Percentiles rank a stretch among this genome's conserved stretches.
Evolutionary conservation across 345 rosid genomes (phyloP).

Genomic region (Eucalyptus virginea): DNA sequence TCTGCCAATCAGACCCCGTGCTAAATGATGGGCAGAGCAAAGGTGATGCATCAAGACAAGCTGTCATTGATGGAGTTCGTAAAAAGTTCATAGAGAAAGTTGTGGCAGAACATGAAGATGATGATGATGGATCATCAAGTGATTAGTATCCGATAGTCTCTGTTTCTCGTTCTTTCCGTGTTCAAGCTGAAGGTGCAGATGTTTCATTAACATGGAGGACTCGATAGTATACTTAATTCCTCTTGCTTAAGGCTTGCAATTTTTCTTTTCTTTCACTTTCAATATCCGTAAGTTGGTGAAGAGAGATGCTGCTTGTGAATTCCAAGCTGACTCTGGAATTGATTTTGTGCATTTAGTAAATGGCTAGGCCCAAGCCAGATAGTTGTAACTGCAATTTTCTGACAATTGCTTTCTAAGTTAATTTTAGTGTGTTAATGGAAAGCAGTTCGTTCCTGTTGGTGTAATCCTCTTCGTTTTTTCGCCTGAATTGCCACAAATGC

Average conservation of each 20-base stretch:
- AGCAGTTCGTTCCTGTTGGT: neutral
- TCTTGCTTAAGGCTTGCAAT: neutral
- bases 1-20: slow-evolving; percentile 91
- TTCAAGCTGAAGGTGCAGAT: neutral
- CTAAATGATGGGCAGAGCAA: slow-evolving; percentile 85
- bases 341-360: neutral
- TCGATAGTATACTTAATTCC: neutral
- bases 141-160: slow-evolving; percentile 32
- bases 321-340: neutral
- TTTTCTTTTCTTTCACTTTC: neutral
- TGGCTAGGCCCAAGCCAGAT: neutral
- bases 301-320: neutral
- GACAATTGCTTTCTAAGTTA: neutral
- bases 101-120: slow-evolving; percentile 72
- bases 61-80: slow-evolving; percentile 75
- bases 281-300: neutral
- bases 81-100: slow-evolving; percentile 78
- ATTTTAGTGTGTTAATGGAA: neutral
- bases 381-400: neutral
- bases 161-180: slow-evolving; percentile 10
- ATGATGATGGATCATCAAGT: slow-evolving; percentile 65
- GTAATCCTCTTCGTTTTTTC: neutral
- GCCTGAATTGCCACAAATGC: neutral
- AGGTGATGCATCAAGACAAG: slow-evolving; percentile 52
- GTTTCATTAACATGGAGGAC: neutral